phyloP scores from a whole-genome alignment of 2,329 filamentous ascomycete species.

The Nigrospora sphaerica region DNA sequence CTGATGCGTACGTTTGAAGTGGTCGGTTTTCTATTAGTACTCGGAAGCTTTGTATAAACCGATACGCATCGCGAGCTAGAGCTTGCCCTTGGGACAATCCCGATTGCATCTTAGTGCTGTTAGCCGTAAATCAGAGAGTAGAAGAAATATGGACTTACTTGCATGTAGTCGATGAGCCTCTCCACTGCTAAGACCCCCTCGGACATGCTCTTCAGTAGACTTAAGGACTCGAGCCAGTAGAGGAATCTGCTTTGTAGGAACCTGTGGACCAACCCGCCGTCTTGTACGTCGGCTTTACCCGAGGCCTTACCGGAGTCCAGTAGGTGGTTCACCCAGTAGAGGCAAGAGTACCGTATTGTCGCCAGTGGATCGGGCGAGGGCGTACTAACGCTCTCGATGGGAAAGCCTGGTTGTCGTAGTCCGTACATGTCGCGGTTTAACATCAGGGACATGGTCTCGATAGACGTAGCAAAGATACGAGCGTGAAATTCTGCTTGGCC shows the following conservation, averaged over 20 bases:
- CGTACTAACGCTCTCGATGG: slow-evolving; percentile 11
- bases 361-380: slow-evolving; percentile 17
- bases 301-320: background rate
- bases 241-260: slow-evolving; percentile 29
- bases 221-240: slow-evolving; percentile 35
- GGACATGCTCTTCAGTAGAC: slow-evolving; percentile 19
- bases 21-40: slow-evolving; percentile 17
- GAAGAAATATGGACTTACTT: background rate
- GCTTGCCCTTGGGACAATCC: background rate
- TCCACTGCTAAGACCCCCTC: background rate
- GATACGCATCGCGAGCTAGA: slow-evolving; percentile 20
- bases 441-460: slow-evolving; percentile 18
- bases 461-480: slow-evolving; percentile 24
- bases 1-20: slow-evolving; percentile 25
- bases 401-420: slow-evolving; percentile 5
- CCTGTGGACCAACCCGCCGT: slow-evolving; percentile 14
- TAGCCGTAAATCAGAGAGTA: background rate
- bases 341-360: slow-evolving; percentile 20
- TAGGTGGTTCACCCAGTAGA: slow-evolving; percentile 28
- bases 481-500: slow-evolving; percentile 18
- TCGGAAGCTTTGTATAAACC: slow-evolving; percentile 18
- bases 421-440: slow-evolving; percentile 28
- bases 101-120: background rate
- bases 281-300: slow-evolving; percentile 8
- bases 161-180: background rate